phyloP scores from a whole-genome alignment of 1,284 basidiomycete genomes.

The Papiliotrema nemorosa region DNA sequence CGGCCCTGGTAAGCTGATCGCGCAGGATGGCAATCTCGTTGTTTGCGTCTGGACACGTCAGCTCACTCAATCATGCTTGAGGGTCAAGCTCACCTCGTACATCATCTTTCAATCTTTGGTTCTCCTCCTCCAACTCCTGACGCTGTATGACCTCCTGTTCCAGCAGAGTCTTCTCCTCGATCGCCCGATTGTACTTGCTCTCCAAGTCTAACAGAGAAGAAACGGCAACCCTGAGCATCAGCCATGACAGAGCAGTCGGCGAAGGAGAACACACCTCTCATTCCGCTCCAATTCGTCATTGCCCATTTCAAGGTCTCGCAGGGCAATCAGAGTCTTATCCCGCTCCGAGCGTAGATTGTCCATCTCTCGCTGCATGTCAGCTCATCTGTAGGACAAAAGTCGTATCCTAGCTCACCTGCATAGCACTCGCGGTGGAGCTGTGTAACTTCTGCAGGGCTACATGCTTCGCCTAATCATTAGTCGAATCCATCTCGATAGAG shows the following conservation, averaged over 20 bases:
- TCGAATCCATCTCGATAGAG: constrained; percentile 1
- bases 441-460: constrained; percentile 83
- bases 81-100: constrained; percentile 65
- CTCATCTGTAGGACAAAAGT: not conserved
- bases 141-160: constrained; percentile 96
- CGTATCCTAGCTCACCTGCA: constrained; percentile 30
- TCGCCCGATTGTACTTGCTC: constrained; percentile 78
- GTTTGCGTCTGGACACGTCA: constrained; percentile 54
- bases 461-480: constrained; percentile 67
- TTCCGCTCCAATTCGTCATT: constrained; percentile 92
- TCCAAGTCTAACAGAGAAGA: constrained; percentile 90
- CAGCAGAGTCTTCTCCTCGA: constrained; percentile 94
- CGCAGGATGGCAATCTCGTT: constrained; percentile 78
- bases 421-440: constrained; percentile 65
- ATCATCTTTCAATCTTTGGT: constrained; percentile 88
- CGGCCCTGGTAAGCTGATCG: constrained; percentile 56
- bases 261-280: constrained; percentile 56
- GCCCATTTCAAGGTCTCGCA: constrained; percentile 89
- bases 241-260: not conserved
- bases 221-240: constrained; percentile 61
- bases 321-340: constrained; percentile 71
- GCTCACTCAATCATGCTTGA: not conserved
- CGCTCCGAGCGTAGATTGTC: constrained; percentile 73
- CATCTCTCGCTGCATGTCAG: constrained; percentile 70
- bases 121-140: constrained; percentile 83